These are phyloP conservation scores for Suillus discolor DNA, from an alignment of 768 basidiomycete genomes.

Conservation along the genomic window DNA sequence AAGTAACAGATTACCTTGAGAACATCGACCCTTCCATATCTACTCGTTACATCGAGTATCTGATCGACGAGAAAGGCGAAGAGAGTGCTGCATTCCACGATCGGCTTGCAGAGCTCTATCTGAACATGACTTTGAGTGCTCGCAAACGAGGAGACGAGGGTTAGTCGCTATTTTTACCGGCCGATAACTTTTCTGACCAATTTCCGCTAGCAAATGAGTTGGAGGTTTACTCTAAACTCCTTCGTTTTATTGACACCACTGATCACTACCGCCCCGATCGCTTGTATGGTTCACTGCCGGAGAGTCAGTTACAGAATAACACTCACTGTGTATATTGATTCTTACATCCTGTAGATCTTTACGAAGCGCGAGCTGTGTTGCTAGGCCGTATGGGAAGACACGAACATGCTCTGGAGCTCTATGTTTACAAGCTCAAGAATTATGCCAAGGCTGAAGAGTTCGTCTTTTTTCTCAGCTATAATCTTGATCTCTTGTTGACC, in stretches of 20 bases:
- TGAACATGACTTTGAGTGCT: slow-evolving; percentile 62
- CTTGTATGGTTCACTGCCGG: slow-evolving; percentile 79
- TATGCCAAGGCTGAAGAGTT: slow-evolving; percentile 90
- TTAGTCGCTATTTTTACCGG: slow-evolving; percentile 30
- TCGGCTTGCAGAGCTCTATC: slow-evolving; percentile 85
- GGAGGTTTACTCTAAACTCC: slow-evolving; percentile 65
- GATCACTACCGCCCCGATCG: slow-evolving; percentile 74
- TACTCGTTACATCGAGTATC: slow-evolving; percentile 80
- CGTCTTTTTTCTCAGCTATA: slow-evolving; percentile 24
- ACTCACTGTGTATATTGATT: not conserved
- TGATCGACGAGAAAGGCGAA: slow-evolving; percentile 77
- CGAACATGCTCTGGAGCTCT: slow-evolving; percentile 92
- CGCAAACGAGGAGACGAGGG: slow-evolving; percentile 63
- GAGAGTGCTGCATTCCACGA: slow-evolving; percentile 76
- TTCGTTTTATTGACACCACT: slow-evolving; percentile 76
- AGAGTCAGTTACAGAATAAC: slow-evolving; percentile 53
- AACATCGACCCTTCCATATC: slow-evolving; percentile 68
- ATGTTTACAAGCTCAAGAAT: slow-evolving; percentile 85
- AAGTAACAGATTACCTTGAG: slow-evolving; percentile 80
- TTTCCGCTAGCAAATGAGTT: slow-evolving; percentile 44
- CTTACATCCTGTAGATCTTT: slow-evolving; percentile 59
- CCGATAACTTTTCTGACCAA: slow-evolving; percentile 11
- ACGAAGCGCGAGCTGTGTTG: slow-evolving; percentile 89
- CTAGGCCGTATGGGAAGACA: slow-evolving; percentile 89
- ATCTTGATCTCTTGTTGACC: slow-evolving; percentile 3